phyloP scores from a whole-genome alignment of 495 filamentous ascomycete genomes.

The Penicillium angulare region DNA sequence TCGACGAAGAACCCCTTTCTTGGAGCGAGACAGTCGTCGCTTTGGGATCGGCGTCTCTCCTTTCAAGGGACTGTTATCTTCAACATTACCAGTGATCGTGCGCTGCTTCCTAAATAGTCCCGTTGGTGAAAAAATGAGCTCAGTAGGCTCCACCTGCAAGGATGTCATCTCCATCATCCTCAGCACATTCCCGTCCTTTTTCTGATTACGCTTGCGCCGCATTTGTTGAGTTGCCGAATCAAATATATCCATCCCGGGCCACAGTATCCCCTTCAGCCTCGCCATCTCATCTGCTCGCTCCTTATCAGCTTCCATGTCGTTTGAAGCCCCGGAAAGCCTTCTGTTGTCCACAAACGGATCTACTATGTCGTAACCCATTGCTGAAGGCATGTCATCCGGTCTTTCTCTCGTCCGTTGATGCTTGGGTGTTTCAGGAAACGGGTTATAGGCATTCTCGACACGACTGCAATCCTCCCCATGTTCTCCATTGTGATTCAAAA shows the following conservation, averaged over 20 bases:
- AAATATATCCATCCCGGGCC: constrained; percentile 85
- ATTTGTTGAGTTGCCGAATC: constrained; percentile 78
- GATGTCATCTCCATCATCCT: constrained; percentile 70
- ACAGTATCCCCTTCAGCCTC: constrained; percentile 71
- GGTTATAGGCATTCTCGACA: background rate
- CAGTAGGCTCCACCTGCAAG: constrained; percentile 62
- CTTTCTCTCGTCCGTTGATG: constrained; percentile 7
- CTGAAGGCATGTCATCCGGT: constrained; percentile 1
- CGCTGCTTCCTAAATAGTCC: constrained; percentile 56
- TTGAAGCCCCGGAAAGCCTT: background rate
- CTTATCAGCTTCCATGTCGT: constrained; percentile 23
- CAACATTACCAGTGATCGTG: constrained; percentile 55
- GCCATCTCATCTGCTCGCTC: constrained; percentile 39
- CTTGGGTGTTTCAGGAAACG: constrained; percentile 22
- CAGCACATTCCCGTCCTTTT: constrained; percentile 71
- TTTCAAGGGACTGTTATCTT: constrained; percentile 49
- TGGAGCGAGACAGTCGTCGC: constrained; percentile 26
- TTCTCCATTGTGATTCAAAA: constrained; percentile 1
- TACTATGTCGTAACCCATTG: constrained; percentile 3
- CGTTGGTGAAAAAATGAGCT: constrained; percentile 63
- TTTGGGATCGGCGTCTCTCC: constrained; percentile 49
- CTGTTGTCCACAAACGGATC: constrained; percentile 8
- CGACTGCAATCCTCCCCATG: constrained; percentile 13
- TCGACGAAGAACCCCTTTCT: constrained; percentile 22
- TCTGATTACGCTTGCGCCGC: constrained; percentile 81